Conservation (phyloP, 1,284 basidiomycete species). For the Puccinia coronata region DNA sequence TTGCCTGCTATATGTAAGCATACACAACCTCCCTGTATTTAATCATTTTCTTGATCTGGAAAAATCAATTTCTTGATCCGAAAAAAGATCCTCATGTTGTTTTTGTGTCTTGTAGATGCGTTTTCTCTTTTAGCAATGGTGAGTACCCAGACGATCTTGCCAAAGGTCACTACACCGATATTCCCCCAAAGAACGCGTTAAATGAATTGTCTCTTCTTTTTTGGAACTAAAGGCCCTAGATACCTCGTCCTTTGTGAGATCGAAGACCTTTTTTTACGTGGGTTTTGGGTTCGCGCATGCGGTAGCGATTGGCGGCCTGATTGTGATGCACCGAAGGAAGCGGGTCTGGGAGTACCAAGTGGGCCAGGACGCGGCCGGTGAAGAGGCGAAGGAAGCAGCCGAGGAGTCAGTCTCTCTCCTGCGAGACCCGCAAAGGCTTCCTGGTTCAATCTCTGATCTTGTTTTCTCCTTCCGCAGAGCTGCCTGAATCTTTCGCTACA, state of each 20-base stretch:
- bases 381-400: neutral
- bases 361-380: neutral
- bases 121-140: constrained; percentile 11
- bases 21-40: neutral
- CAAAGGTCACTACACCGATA: too few relatives aligned
- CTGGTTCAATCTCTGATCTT: neutral
- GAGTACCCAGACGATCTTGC: neutral
- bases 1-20: constrained; percentile 33
- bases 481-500: too few relatives aligned
- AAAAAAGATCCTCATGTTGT: too few relatives aligned
- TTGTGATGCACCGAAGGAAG: constrained; percentile 12
- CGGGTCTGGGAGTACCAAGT: constrained; percentile 18
- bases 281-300: constrained; percentile 33
- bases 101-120: too few relatives aligned
- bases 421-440: neutral
- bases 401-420: constrained; percentile 3
- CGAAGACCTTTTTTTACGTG: constrained; percentile 36
- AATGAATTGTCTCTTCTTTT: neutral
- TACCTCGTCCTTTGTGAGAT: constrained; percentile 13
- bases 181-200: neutral
- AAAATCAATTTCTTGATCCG: too few relatives aligned
- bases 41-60: too few relatives aligned
- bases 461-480: neutral
- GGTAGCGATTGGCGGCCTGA: constrained; percentile 13
- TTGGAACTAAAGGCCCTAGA: constrained; percentile 13